Evolutionary conservation across 345 rosid genomes (phyloP).

Genomic region (Eucalyptus marginata): DNA sequence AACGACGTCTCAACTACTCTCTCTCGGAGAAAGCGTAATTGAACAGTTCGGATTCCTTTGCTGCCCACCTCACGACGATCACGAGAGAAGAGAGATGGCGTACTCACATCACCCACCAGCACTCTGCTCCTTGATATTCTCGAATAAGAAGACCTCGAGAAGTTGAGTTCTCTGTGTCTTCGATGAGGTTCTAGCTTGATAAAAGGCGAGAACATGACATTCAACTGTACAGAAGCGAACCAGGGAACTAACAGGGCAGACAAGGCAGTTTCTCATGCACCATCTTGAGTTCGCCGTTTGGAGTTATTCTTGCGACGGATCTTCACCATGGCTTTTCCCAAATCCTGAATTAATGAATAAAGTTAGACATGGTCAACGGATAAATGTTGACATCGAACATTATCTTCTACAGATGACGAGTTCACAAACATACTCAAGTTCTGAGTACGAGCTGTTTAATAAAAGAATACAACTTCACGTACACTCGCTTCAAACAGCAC

Average conservation of each 20-base stretch:
- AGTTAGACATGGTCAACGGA: neutral
- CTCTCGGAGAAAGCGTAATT: neutral
- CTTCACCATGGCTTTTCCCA: slow-evolving; percentile 37
- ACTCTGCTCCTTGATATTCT: neutral
- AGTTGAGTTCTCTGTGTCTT: neutral
- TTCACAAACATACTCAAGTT: neutral
- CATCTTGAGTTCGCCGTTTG: slow-evolving; percentile 11
- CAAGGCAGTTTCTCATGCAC: neutral
- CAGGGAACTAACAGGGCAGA: neutral
- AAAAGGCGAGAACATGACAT: neutral
- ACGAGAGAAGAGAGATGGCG: neutral
- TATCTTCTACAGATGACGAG: neutral
- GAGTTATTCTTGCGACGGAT: slow-evolving; percentile 54
- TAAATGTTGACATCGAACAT: neutral
- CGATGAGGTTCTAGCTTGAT: neutral
- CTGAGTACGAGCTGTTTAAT: neutral
- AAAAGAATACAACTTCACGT: neutral
- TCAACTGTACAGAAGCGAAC: neutral
- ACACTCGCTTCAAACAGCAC: neutral
- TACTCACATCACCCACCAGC: neutral
- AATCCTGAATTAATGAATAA: slow-evolving; percentile 13
- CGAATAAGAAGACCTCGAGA: neutral
- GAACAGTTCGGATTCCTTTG: neutral
- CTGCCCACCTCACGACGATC: neutral
- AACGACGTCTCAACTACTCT: neutral